A percentile compares a stretch with the other conserved stretches of the same genome.
These are phyloP conservation scores for Coleophoma cylindrospora DNA, from an alignment of 2,329 filamentous ascomycete species.

Conservation along the genomic window DNA sequence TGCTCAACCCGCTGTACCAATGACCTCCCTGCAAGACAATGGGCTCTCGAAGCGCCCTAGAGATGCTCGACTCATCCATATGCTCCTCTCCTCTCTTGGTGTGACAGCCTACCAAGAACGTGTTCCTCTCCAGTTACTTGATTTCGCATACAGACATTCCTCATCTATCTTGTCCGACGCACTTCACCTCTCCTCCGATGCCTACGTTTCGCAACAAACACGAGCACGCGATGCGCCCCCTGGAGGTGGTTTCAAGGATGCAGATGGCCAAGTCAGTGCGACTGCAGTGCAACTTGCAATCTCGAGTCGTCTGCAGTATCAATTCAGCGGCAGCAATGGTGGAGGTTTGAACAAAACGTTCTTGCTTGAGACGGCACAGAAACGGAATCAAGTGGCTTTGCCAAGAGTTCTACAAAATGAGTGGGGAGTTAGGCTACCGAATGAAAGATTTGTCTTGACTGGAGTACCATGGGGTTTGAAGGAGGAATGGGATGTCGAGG, in stretches of 20 bases:
- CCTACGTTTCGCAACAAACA: slow-evolving; percentile 45
- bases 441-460: slow-evolving; percentile 63
- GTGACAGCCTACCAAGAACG: slow-evolving; percentile 77
- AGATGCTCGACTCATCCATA: slow-evolving; percentile 74
- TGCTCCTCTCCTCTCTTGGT: slow-evolving; percentile 73
- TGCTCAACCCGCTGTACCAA: slow-evolving; percentile 22
- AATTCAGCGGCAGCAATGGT: slow-evolving; percentile 52
- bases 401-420: slow-evolving; percentile 59
- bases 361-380: slow-evolving; percentile 67
- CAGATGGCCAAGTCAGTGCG: slow-evolving; percentile 45
- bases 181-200: slow-evolving; percentile 63
- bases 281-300: slow-evolving; percentile 71
- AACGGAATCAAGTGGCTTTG: slow-evolving; percentile 63
- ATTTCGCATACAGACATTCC: slow-evolving; percentile 83
- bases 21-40: slow-evolving; percentile 25
- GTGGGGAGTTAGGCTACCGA: slow-evolving; percentile 63
- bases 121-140: slow-evolving; percentile 76
- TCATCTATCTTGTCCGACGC: slow-evolving; percentile 67
- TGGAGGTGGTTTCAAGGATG: slow-evolving; percentile 22
- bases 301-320: slow-evolving; percentile 60
- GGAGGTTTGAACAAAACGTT: slow-evolving; percentile 67
- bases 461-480: slow-evolving; percentile 61
- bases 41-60: slow-evolving; percentile 53
- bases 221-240: slow-evolving; percentile 26
- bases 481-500: slow-evolving; percentile 51